These are phyloP conservation scores for Sistotremastrum niveocremeum DNA, from an alignment of 768 basidiomycete genomes.

Conservation along the genomic window DNA sequence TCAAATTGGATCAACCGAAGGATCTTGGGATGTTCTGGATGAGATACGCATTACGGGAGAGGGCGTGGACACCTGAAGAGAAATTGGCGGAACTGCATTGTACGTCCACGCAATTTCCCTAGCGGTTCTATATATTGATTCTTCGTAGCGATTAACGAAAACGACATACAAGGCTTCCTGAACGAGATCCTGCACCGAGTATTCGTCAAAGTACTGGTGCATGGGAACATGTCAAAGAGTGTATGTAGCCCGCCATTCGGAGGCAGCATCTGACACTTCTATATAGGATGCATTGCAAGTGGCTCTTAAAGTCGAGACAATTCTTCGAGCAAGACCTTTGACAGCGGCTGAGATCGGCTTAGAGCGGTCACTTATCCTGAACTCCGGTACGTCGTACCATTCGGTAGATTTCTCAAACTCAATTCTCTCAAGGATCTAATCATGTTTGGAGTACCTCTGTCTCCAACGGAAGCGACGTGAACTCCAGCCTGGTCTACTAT, in stretches of 20 bases:
- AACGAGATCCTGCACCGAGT: too few relatives aligned
- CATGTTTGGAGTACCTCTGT: conserved; percentile 51
- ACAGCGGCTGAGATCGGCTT: conserved; percentile 38
- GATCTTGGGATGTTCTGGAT: conserved; percentile 64
- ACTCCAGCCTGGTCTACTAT: conserved; percentile 80
- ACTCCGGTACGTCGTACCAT: conserved; percentile 34
- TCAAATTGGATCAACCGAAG: conserved; percentile 75
- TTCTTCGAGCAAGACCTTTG: conserved; percentile 42
- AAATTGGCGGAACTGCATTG: conserved; percentile 60
- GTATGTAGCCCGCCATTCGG: background rate
- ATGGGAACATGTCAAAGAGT: too few relatives aligned
- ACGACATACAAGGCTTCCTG: too few relatives aligned
- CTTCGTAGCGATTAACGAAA: too few relatives aligned
- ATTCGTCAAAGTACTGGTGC: too few relatives aligned
- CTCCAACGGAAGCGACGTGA: conserved; percentile 75
- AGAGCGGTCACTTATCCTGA: conserved; percentile 46
- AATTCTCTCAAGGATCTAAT: conserved; percentile 42
- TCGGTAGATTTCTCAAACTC: background rate
- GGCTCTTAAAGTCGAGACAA: conserved; percentile 55
- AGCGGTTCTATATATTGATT: too few relatives aligned
- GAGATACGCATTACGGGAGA: conserved; percentile 55
- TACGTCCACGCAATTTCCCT: conserved; percentile 23
- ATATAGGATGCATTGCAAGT: conserved; percentile 64
- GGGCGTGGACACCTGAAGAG: conserved; percentile 67
- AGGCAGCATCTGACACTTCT: background rate